Conservation (phyloP, 257 asterid species). For the Datura wrightii region DNA sequence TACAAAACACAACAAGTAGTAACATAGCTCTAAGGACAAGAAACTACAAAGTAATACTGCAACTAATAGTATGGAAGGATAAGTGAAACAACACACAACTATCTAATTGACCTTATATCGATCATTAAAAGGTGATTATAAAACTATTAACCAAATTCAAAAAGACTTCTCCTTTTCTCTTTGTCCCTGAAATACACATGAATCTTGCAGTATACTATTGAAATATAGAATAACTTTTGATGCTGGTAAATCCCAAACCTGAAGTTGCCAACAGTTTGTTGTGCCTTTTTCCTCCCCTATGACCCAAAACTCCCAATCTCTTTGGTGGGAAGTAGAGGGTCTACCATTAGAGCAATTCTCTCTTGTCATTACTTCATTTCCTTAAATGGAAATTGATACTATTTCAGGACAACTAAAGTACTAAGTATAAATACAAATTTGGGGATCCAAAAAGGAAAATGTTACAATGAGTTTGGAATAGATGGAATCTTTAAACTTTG, state of each 20-base stretch:
- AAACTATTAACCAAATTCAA: neutral
- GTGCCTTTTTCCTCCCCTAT: neutral
- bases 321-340: neutral
- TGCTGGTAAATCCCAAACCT: neutral
- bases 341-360: neutral
- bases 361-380: neutral
- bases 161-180: neutral
- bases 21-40: too few relatives aligned
- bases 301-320: neutral
- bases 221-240: neutral
- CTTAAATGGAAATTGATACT: neutral
- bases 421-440: neutral
- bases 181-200: neutral
- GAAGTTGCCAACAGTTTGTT: neutral
- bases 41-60: too few relatives aligned
- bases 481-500: constrained; percentile 15
- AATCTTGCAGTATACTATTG: neutral
- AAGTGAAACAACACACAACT: too few relatives aligned
- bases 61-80: too few relatives aligned
- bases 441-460: neutral
- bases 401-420: neutral
- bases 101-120: neutral
- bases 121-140: neutral
- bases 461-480: neutral
- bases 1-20: too few relatives aligned